A percentile compares a stretch with the other conserved stretches of the same genome.
phyloP scores from a whole-genome alignment of 2,329 filamentous ascomycete species.

The Chrysoporthe puriensis region DNA sequence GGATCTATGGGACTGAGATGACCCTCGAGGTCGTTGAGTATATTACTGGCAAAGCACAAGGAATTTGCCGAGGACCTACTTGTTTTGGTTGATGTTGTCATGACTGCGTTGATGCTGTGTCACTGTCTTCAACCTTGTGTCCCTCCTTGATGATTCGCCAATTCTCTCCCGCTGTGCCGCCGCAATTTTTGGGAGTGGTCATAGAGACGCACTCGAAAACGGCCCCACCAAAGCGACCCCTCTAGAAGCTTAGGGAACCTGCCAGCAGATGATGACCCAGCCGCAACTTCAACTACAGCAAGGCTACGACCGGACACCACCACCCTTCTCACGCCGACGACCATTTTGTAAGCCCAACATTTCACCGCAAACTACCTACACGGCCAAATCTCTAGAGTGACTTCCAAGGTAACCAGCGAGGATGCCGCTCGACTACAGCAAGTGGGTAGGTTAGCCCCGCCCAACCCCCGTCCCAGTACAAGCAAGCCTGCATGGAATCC shows the following conservation, averaged over 20 bases:
- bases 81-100: background rate
- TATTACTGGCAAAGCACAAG: background rate
- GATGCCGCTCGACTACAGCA: slow-evolving; percentile 62
- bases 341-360: background rate
- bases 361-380: background rate
- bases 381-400: background rate
- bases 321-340: background rate
- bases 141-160: no score
- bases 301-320: background rate
- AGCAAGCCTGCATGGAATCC: slow-evolving; percentile 10
- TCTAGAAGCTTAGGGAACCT: slow-evolving; percentile 12
- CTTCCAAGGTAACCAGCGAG: slow-evolving; percentile 28
- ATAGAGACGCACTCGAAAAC: no score
- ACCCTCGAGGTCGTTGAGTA: background rate
- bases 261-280: background rate
- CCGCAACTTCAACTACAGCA: background rate
- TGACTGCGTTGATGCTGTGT: background rate
- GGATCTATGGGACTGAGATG: background rate
- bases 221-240: slow-evolving; percentile 12
- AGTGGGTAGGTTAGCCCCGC: slow-evolving; percentile 55
- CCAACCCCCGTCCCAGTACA: background rate
- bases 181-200: background rate
- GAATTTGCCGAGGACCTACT: background rate
- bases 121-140: no score
- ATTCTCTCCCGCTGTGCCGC: no score